Conservation (phyloP, 768 basidiomycete genomes). For the Boletus pseudopeckii region DNA sequence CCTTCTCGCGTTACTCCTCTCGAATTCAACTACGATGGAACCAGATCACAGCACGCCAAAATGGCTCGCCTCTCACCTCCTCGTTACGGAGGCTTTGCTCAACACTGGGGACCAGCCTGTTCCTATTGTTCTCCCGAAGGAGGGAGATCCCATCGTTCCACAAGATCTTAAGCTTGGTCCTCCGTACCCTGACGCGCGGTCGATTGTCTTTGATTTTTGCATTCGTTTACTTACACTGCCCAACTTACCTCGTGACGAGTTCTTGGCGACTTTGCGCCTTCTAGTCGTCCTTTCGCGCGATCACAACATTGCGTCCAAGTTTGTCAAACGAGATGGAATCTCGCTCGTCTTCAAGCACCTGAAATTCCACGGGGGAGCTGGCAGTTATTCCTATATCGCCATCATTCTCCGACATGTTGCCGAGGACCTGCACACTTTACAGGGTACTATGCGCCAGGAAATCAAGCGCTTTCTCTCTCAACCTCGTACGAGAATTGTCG, state of each 20-base stretch:
- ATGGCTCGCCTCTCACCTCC: constrained; percentile 85
- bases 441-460: constrained; percentile 75
- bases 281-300: constrained; percentile 84
- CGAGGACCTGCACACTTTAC: constrained; percentile 67
- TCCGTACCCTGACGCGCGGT: constrained; percentile 54
- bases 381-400: constrained; percentile 79
- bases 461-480: constrained; percentile 78
- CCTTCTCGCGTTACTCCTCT: constrained; percentile 63
- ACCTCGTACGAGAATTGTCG: constrained; percentile 64
- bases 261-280: constrained; percentile 77
- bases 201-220: constrained; percentile 72
- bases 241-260: constrained; percentile 71
- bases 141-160: constrained; percentile 57
- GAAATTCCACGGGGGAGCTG: constrained; percentile 51
- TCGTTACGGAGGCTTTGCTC: constrained; percentile 83
- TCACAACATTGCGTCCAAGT: constrained; percentile 55
- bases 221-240: constrained; percentile 64
- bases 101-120: constrained; percentile 72
- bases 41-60: constrained; percentile 61
- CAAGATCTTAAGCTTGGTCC: constrained; percentile 60
- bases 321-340: constrained; percentile 68
- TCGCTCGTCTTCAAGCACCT: constrained; percentile 63
- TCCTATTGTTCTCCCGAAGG: constrained; percentile 61
- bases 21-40: constrained; percentile 48
- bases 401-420: constrained; percentile 90